phyloP scores from a whole-genome alignment of 345 rosid species.

The sweet orange (Citrus sinensis) region DNA sequence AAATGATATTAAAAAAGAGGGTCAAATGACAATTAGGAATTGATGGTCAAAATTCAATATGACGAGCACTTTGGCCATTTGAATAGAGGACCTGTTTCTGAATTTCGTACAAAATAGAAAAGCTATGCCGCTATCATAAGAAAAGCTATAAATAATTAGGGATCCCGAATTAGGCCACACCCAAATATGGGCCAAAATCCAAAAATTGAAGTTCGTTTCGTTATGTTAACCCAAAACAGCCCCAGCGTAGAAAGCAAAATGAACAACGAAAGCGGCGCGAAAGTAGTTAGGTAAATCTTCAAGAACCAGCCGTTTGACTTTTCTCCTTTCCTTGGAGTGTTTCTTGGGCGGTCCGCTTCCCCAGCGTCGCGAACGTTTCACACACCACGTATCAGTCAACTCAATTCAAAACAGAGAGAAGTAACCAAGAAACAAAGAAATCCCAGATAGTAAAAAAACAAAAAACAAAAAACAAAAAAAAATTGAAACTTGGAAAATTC shows the following conservation, averaged over 20 bases:
- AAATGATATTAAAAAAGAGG: too few species aligned
- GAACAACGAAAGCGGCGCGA: not conserved
- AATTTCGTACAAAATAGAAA: too few species aligned
- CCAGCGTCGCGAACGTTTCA: conserved; percentile 7
- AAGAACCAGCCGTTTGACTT: not conserved
- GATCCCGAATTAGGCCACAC: not conserved
- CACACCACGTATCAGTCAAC: not conserved
- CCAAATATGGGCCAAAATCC: not conserved
- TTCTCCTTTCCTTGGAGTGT: not conserved
- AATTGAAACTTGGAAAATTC: not conserved
- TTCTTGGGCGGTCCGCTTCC: conserved; percentile 26
- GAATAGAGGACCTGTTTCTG: too few species aligned
- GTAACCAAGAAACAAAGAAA: not conserved
- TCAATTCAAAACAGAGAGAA: not conserved
- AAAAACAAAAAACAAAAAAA: too few species aligned
- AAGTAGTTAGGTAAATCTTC: not conserved
- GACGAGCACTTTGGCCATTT: too few species aligned
- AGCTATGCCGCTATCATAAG: too few species aligned
- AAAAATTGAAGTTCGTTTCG: too few species aligned
- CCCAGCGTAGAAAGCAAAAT: not conserved
- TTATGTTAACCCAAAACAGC: not conserved
- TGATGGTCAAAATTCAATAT: too few species aligned
- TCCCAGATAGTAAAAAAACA: too few species aligned
- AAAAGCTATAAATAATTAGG: too few species aligned
- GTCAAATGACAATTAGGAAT: too few species aligned